These are phyloP conservation scores for Neocucurbitaria cava DNA, from an alignment of 2,329 filamentous ascomycete species.

Conservation along the genomic window DNA sequence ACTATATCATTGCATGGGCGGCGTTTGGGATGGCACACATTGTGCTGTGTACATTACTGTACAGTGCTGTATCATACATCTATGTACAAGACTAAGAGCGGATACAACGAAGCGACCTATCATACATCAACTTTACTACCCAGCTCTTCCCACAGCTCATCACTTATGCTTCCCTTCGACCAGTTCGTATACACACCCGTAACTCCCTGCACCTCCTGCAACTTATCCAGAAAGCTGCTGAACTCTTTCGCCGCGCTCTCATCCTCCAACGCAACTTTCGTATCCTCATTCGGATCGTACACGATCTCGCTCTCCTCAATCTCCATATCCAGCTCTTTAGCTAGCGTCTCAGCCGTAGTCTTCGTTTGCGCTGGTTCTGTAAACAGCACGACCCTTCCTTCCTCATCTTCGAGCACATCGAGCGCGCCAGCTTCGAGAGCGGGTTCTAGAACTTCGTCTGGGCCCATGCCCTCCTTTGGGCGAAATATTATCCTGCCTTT, in stretches of 20 bases:
- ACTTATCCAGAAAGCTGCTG: constrained; percentile 62
- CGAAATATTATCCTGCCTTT: constrained; percentile 78
- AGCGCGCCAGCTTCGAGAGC: constrained; percentile 85
- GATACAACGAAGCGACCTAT: constrained; percentile 7
- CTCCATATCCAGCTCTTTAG: constrained; percentile 68
- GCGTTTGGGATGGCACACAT: constrained; percentile 19
- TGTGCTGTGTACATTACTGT: constrained; percentile 26
- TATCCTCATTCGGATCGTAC: constrained; percentile 84
- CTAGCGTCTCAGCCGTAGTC: constrained; percentile 69
- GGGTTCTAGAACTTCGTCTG: constrained; percentile 77
- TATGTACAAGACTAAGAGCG: constrained; percentile 19
- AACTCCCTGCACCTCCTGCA: constrained; percentile 77
- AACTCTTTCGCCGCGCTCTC: constrained; percentile 64
- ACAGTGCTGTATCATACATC: constrained; percentile 37
- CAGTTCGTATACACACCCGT: constrained; percentile 81
- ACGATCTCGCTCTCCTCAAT: constrained; percentile 80
- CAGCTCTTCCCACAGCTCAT: constrained; percentile 50
- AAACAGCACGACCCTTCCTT: constrained; percentile 75
- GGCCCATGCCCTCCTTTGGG: constrained; percentile 61
- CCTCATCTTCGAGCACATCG: constrained; percentile 71
- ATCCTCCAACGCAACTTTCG: constrained; percentile 68
- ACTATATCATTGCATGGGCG: constrained; percentile 17
- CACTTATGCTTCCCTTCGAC: constrained; percentile 48
- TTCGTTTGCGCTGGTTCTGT: constrained; percentile 72
- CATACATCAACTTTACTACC: constrained; percentile 45